Conservation (phyloP, 2,329 filamentous ascomycete genomes). For the Colletotrichum trifolii region DNA sequence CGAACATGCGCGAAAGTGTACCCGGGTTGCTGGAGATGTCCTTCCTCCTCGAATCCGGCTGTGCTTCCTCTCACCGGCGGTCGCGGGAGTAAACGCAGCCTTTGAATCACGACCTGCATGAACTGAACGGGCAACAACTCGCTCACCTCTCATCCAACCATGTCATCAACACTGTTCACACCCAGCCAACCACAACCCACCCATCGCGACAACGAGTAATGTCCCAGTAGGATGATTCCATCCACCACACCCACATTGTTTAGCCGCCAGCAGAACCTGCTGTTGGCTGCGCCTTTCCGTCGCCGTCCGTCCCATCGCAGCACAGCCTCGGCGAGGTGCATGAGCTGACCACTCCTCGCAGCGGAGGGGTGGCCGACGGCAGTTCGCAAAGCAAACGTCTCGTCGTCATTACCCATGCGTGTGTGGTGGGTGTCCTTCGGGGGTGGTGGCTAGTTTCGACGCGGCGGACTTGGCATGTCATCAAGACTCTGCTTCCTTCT, state of each 20-base stretch:
- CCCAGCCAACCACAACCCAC: neutral
- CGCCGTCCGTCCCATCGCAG: neutral
- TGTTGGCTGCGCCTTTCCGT: neutral
- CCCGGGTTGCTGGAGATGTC: neutral
- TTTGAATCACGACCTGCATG: conserved; percentile 17
- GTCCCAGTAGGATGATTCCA: conserved; percentile 3
- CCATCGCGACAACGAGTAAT: neutral
- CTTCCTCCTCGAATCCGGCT: neutral
- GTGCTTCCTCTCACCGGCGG: neutral
- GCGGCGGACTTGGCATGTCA: conserved; percentile 29
- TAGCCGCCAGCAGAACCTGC: neutral
- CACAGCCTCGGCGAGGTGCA: conserved; percentile 19
- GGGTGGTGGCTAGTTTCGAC: conserved; percentile 6
- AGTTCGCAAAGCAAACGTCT: conserved; percentile 12
- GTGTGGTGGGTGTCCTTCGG: neutral
- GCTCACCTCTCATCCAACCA: neutral
- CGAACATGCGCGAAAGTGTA: no score
- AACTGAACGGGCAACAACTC: neutral
- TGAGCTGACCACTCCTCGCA: conserved; percentile 1
- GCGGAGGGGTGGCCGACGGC: neutral
- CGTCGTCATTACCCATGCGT: conserved; percentile 26
- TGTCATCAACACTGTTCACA: neutral
- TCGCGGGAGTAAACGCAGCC: neutral
- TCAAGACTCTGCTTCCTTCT: neutral
- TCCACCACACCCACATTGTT: neutral